A percentile compares a stretch with the other conserved stretches of the same genome.
These are phyloP conservation scores for Neurospora cerealis DNA, from an alignment of 495 filamentous ascomycete species.

Conservation along the genomic window DNA sequence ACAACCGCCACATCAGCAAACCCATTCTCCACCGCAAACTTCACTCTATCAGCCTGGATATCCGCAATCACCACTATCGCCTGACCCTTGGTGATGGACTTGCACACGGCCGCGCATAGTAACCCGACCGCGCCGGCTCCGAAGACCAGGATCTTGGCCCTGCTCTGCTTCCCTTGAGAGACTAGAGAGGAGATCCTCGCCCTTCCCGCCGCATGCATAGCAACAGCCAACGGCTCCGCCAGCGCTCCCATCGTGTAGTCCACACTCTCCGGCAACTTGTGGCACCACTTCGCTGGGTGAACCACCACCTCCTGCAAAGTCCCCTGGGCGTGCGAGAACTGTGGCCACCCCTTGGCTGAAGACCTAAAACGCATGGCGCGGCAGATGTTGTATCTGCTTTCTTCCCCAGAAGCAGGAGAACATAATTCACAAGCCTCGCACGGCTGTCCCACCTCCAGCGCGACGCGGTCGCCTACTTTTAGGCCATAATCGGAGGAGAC, in stretches of 20 bases:
- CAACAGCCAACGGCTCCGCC: slow-evolving; percentile 71
- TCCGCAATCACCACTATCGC: slow-evolving; percentile 60
- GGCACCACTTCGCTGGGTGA: slow-evolving; percentile 60
- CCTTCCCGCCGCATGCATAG: slow-evolving; percentile 61
- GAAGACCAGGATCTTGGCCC: slow-evolving; percentile 54
- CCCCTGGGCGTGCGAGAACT: slow-evolving; percentile 69
- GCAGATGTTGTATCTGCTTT: slow-evolving; percentile 81
- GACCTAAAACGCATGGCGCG: slow-evolving; percentile 65
- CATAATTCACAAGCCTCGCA: slow-evolving; percentile 62
- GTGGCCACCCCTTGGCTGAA: slow-evolving; percentile 49
- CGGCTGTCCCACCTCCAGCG: slow-evolving; percentile 75
- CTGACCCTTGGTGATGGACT: slow-evolving; percentile 18
- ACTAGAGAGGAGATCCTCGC: slow-evolving; percentile 37
- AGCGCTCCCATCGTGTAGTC: slow-evolving; percentile 62
- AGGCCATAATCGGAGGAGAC: slow-evolving; percentile 24
- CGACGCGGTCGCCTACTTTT: slow-evolving; percentile 60
- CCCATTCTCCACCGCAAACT: slow-evolving; percentile 59
- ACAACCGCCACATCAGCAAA: slow-evolving; percentile 55
- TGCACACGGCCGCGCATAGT: slow-evolving; percentile 58
- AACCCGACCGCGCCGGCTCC: slow-evolving; percentile 77
- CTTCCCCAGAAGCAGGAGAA: slow-evolving; percentile 5
- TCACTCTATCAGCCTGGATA: slow-evolving; percentile 60
- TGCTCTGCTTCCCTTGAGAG: background rate
- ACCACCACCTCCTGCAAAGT: slow-evolving; percentile 73
- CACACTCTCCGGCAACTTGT: slow-evolving; percentile 56